phyloP scores from a whole-genome alignment of 2,329 filamentous ascomycete species.

The Fusarium piperis region DNA sequence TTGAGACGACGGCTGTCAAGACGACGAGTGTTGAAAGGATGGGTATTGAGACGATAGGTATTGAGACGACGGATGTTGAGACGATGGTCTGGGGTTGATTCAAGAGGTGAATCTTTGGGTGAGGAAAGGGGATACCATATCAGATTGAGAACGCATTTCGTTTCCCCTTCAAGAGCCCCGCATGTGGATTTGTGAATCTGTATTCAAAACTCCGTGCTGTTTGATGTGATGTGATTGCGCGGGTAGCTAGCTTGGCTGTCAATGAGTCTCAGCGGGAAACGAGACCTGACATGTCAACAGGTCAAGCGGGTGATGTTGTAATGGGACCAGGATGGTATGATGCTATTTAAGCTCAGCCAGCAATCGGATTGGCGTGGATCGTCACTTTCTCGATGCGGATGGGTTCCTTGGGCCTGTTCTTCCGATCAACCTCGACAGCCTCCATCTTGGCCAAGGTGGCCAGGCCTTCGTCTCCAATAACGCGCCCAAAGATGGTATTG shows the following conservation, averaged over 20 bases:
- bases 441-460: slow-evolving; percentile 78
- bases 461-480: slow-evolving; percentile 72
- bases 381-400: slow-evolving; percentile 75
- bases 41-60: no score
- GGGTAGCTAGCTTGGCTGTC: neutral
- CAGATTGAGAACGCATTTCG: neutral
- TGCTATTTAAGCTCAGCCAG: slow-evolving; percentile 56
- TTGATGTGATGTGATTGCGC: neutral
- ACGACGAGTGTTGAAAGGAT: no score
- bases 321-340: neutral
- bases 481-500: slow-evolving; percentile 84
- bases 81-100: neutral
- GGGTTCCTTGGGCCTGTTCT: slow-evolving; percentile 75
- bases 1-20: no score
- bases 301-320: neutral
- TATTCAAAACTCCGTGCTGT: neutral
- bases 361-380: slow-evolving; percentile 83
- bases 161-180: neutral
- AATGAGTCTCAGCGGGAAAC: neutral
- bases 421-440: slow-evolving; percentile 77
- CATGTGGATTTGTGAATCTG: neutral
- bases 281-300: neutral
- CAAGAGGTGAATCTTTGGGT: neutral
- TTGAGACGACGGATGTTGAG: no score
- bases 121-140: neutral